Conservation (phyloP, 108 stramenopile genomes). For the Epipyxis sp. region DNA sequence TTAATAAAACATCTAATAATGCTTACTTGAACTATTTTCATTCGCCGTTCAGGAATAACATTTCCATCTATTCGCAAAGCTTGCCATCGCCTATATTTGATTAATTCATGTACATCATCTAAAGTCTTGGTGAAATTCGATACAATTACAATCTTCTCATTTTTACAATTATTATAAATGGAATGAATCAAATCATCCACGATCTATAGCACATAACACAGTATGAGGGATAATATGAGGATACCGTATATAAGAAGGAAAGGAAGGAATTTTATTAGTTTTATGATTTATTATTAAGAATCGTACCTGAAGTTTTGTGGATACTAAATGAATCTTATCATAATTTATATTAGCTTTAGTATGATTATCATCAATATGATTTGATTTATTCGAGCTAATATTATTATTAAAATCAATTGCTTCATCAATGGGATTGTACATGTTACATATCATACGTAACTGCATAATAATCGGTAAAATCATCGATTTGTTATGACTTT, state of each 20-base stretch:
- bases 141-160: neutral
- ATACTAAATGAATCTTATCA: neutral
- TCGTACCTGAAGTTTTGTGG: neutral
- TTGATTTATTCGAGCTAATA: neutral
- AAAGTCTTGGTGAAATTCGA: neutral
- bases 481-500: neutral
- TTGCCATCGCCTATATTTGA: neutral
- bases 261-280: neutral
- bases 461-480: neutral
- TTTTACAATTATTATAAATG: too few species aligned
- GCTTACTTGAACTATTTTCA: neutral
- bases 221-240: too few species aligned
- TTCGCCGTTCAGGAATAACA: neutral
- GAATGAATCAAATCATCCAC: too few species aligned
- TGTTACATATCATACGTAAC: neutral
- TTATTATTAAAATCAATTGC: neutral
- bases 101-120: neutral
- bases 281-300: neutral
- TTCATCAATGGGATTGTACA: neutral
- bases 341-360: neutral
- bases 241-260: too few species aligned
- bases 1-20: neutral
- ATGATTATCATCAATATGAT: neutral
- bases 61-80: constrained; percentile 9
- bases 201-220: too few species aligned